Evolutionary conservation across 768 basidiomycete species (phyloP).

Genomic region (Rhodocollybia butyracea): DNA sequence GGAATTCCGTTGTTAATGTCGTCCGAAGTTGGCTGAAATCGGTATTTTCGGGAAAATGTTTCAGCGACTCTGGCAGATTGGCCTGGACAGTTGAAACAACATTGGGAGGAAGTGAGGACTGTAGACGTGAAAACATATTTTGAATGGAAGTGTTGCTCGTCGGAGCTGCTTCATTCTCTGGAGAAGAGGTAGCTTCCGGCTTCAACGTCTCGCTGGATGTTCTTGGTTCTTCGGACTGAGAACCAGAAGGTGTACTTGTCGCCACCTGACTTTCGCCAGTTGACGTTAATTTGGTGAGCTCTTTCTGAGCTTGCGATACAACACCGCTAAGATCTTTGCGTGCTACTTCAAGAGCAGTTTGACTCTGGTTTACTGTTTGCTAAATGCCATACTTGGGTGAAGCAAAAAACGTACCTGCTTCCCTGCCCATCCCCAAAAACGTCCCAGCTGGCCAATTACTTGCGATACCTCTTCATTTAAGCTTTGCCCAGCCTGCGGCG

Average conservation of each 20-base stretch:
- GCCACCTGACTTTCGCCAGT: conserved; percentile 14
- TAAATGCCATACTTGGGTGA: background rate
- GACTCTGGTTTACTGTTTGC: conserved; percentile 47
- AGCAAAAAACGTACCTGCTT: conserved; percentile 63
- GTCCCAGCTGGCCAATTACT: conserved; percentile 81
- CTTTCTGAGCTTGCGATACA: conserved; percentile 78
- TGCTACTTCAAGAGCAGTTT: conserved; percentile 62
- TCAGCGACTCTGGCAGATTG: conserved; percentile 64
- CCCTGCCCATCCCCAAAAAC: conserved; percentile 90
- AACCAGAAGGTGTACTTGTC: conserved; percentile 6
- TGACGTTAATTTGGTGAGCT: conserved; percentile 58
- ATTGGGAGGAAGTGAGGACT: conserved; percentile 72
- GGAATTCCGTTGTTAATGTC: conserved; percentile 62
- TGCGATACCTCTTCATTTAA: conserved; percentile 88
- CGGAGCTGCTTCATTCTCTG: conserved; percentile 11
- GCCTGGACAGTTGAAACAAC: conserved; percentile 66
- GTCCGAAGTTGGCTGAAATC: conserved; percentile 68
- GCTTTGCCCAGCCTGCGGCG: conserved; percentile 47
- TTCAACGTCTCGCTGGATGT: conserved; percentile 20
- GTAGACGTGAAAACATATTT: conserved; percentile 65
- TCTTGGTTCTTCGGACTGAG: conserved; percentile 14
- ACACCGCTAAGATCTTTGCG: conserved; percentile 70
- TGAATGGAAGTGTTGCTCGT: conserved; percentile 30
- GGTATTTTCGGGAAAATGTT: conserved; percentile 57
- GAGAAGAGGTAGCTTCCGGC: conserved; percentile 23